Evolutionary conservation across 192 early-diverging fungal genomes (phyloP), one percentile per base, ranked within the genome.

Genomic region (Chytriomyces confervae): DNA sequence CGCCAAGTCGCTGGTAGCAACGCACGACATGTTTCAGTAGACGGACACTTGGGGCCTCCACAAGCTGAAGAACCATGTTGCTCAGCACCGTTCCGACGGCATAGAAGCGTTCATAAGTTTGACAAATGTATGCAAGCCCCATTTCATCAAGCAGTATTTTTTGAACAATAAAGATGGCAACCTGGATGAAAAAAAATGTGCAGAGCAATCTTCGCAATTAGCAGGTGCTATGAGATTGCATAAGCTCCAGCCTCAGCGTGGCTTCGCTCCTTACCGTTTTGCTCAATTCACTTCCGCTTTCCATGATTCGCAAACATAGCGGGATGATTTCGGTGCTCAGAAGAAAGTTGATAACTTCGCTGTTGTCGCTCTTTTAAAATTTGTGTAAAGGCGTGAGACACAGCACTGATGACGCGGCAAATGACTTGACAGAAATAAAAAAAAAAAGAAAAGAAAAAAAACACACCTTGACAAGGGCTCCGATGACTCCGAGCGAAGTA

Each of bases 81-180:
- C 92, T 91, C 44, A 99, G 88, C 4, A 98, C 95, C 6, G 94
- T 95, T n/a, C 91, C 91, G 7, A 99, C 96, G 57, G 96, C 97
- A 76, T 94, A 95, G 81, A 99, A 94, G 6, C 97, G 91, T 61
- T 95, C 93, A 67, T 94, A 94, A 16, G 93, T 95, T 77, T 95
- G 93, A 79, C 94, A 95, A 65, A 95, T 94, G 79, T 95, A 95
- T 63, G 84, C 84, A 61, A 99, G 87, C 1, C 97, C 97, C 75
- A 93, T 92, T 43, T 98, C 96, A 81, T 98, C 96, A 53, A 95
- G 82, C 29, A 99, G 88, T 43, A 99, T 98, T 75, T 97, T 95
- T 83, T 99, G 96, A 50, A 99, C 95, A 74, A 99, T 97, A 84
- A 99, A 98, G 29, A 97, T 99, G n/a, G 97, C 97, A 48, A 99